These are phyloP conservation scores for Pseudoneurospora amorphoporcata DNA, from an alignment of 495 filamentous ascomycete species.

Conservation along the genomic window DNA sequence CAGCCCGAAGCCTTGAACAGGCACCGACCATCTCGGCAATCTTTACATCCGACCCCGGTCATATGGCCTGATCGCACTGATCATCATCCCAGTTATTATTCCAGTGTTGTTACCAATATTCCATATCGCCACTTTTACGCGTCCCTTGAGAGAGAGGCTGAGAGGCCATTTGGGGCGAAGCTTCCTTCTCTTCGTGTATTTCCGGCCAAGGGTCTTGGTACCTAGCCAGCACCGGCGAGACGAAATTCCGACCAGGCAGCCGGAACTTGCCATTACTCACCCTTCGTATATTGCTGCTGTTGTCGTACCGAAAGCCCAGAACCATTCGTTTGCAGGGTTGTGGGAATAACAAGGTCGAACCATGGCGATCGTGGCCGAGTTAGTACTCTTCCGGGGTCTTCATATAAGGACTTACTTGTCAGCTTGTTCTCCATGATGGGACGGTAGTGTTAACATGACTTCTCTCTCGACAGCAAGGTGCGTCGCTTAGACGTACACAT, in stretches of 20 bases:
- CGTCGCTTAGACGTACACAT: constrained; percentile 68
- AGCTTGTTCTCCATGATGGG: neutral
- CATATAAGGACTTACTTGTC: neutral
- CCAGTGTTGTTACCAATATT: neutral
- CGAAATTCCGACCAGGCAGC: neutral
- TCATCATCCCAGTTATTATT: neutral
- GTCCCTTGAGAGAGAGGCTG: constrained; percentile 4
- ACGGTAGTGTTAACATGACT: neutral
- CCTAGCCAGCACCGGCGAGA: neutral
- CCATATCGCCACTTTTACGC: constrained; percentile 23
- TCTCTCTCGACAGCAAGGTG: constrained; percentile 51
- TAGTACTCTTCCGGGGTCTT: constrained; percentile 25
- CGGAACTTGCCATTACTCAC: neutral
- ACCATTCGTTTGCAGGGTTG: neutral
- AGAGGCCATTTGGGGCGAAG: neutral
- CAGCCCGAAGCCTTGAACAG: neutral
- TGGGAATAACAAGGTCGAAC: constrained; percentile 1
- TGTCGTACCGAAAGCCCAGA: neutral
- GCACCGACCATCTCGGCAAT: constrained; percentile 10
- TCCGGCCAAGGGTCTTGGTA: neutral
- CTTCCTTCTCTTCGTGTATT: neutral
- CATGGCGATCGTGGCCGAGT: constrained; percentile 64
- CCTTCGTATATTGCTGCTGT: neutral
- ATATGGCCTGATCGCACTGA: constrained; percentile 18
- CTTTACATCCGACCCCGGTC: constrained; percentile 9